Percentiles rank a stretch among this genome's conserved stretches.
These are phyloP conservation scores for Sistotremastrum niveocremeum DNA, from an alignment of 768 basidiomycete genomes.

Conservation along the genomic window DNA sequence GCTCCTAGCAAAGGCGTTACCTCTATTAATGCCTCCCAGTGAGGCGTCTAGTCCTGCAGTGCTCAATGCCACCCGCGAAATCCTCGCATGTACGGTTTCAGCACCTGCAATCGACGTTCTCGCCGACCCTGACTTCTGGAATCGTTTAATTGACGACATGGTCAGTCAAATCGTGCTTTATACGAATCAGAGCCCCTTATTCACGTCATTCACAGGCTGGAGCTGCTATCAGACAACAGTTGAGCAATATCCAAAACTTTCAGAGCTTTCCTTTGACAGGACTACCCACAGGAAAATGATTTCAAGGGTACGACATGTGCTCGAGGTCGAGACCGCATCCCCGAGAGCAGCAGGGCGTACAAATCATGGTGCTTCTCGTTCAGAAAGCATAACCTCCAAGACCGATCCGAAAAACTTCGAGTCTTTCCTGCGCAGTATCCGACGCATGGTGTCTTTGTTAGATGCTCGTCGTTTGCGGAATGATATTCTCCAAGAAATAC, in stretches of 20 bases:
- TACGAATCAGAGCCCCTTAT: constrained; percentile 3
- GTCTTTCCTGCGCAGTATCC: constrained; percentile 78
- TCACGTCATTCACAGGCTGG: constrained; percentile 32
- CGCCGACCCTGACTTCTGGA: constrained; percentile 96
- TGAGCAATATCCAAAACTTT: constrained; percentile 25
- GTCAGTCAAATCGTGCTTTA: constrained; percentile 32
- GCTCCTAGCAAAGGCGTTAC: constrained; percentile 59
- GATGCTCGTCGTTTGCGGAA: constrained; percentile 87
- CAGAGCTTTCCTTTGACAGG: constrained; percentile 2
- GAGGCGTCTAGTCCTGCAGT: constrained; percentile 63
- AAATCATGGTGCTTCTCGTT: constrained; percentile 23
- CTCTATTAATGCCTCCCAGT: constrained; percentile 58
- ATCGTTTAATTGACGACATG: constrained; percentile 80
- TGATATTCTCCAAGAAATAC: constrained; percentile 84
- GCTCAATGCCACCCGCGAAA: constrained; percentile 63
- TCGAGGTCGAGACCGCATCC: constrained; percentile 68
- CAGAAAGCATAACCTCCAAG: constrained; percentile 68
- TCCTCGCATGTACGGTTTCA: constrained; percentile 68
- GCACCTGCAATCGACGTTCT: constrained; percentile 88
- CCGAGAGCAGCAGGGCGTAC: constrained; percentile 25
- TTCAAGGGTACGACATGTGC: constrained; percentile 71
- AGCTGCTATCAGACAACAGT: constrained; percentile 61
- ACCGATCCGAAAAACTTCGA: constrained; percentile 81
- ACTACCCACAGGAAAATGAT: constrained; percentile 51
- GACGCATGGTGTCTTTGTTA: constrained; percentile 63